phyloP scores from a whole-genome alignment of 441 rosid species.

The Breynia disticha region DNA sequence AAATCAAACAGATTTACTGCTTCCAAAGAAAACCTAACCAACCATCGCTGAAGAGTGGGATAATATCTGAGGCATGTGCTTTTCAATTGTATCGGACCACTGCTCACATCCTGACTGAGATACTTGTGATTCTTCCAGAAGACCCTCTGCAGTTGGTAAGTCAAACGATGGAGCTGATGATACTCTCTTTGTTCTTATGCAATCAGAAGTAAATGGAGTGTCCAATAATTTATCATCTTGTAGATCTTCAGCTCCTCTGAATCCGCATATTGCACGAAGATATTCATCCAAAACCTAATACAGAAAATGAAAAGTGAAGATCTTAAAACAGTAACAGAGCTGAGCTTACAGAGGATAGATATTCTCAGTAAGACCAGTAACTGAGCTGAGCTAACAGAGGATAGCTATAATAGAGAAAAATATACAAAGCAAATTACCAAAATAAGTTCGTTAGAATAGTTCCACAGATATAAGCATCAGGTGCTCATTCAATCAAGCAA shows the following conservation, averaged over 20 bases:
- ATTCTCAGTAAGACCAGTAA: not conserved
- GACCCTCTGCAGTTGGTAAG: conserved; percentile 30
- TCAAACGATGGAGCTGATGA: conserved; percentile 87
- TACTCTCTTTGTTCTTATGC: conserved; percentile 54
- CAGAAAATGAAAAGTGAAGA: not conserved
- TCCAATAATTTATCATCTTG: conserved; percentile 53
- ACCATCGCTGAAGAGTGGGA: conserved; percentile 70
- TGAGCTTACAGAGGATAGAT: not conserved
- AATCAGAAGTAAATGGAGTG: conserved; percentile 74
- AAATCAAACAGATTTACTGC: conserved; percentile 3
- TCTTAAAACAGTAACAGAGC: not conserved
- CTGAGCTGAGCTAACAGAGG: not conserved
- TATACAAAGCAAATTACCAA: not conserved
- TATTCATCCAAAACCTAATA: conserved; percentile 82
- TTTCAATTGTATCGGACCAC: conserved; percentile 68
- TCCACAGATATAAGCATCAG: too few species aligned
- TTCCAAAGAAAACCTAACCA: conserved; percentile 19
- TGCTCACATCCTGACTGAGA: conserved; percentile 44
- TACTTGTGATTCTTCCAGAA: conserved; percentile 28
- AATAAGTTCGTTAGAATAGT: too few species aligned
- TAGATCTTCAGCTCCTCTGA: conserved; percentile 81
- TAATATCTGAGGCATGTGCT: conserved; percentile 54
- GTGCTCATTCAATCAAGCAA: too few species aligned
- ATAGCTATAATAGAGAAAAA: not conserved
- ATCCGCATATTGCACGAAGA: conserved; percentile 88